Base-by-base conservation (phyloP, 176 grass and related monocot species). In the Zea luxurians region DNA sequence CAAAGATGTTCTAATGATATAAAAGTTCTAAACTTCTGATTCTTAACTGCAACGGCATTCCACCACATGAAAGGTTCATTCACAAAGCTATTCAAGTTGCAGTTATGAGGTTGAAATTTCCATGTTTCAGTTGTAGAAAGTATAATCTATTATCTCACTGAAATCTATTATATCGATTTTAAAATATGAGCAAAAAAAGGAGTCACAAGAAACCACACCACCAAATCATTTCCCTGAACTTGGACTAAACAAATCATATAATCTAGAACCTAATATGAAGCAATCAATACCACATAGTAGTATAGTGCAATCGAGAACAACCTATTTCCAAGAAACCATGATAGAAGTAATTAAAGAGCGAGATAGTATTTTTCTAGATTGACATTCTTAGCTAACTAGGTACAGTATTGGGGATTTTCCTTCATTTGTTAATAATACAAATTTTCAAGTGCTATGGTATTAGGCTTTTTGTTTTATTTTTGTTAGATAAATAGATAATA, bases 51-150 rank as follows among this genome's bases (percentile, higher is more conserved):
- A 46, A 46, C 35, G 2, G 1, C 63, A 70, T 21, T 61, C 27
- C 60, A 77, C 17, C 58, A 72, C 61, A 74, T 50, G 40, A 53
- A 1, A 64, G 11, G 38, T 67, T 54, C 62, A 78, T 34, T 76
- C 59, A 53, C 44, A 62, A 53, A 62, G 12, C 20, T 21, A 68
- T 75, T 38, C 42, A 68, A 53, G 64, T 48, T 83, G n/a, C 16
- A 60, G 52, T 41, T 48, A 58, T 17, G 58, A 79, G 61, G 47
- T 71, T 46, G 5, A 64, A 2, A 8, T 60, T 74, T 57, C 41
- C 21, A 59, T 83, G 37, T 49, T 67, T 58, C 8, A 13, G 13
- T 3, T 36, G 10, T 45, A 46, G 50, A 57, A 43, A 44, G 40
- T 44, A 45, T 43, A 57, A 42, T 37, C 16, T 2, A 40, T 37